Base-by-base conservation (phyloP, 805 yeast genomes). In the Pichia gijzeniarum region DNA sequence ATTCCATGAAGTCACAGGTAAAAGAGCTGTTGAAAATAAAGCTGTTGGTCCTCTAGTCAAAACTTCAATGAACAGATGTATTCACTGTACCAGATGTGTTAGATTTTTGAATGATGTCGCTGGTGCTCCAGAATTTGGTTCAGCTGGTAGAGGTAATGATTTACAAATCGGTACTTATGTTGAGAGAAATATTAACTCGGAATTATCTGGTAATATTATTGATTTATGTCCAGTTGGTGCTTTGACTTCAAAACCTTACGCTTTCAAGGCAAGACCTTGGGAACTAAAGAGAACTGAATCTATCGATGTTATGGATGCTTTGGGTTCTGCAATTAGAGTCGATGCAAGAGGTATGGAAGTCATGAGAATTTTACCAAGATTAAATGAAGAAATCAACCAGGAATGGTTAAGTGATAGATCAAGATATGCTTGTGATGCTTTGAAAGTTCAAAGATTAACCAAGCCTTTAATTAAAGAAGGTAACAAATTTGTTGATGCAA, bases 141-240 rank as follows among this genome's bases (percentile, higher is more conserved):
- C 91, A 47, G 63, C 90, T 35, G 95, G 95, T 50, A 82, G 95
- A 68, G 95, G 95, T 60, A 86, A 86, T 65, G 95, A 86, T 60
- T 76, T 87, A 81, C 95, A 86, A 70, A 86, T 86, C 59, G 95
- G 95, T 54, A 86, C 95, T 27, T 86, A 85, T 63, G 79, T 87
- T 50, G 90, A 85, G 67, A 76, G 89, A 68, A 85, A 85, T 65
- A 76, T 86, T 60, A 84, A 85, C 68, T 75, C 89, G 9, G 95
- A 86, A 69, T 69, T 86, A 70, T 81, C 90, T 40, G 95, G 95
- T 60, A 86, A 86, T 69, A 80, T 86, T 53, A 78, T 87, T 53
- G 95, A 86, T 64, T 73, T 86, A 55, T 86, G 95, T 70, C 95
- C 95, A 18, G 95, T 86, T 51, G 95, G 95, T 57, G 95, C 95